Base-by-base conservation (phyloP, 2,329 filamentous ascomycete species). In the Beauveria scarabaeidicola region DNA sequence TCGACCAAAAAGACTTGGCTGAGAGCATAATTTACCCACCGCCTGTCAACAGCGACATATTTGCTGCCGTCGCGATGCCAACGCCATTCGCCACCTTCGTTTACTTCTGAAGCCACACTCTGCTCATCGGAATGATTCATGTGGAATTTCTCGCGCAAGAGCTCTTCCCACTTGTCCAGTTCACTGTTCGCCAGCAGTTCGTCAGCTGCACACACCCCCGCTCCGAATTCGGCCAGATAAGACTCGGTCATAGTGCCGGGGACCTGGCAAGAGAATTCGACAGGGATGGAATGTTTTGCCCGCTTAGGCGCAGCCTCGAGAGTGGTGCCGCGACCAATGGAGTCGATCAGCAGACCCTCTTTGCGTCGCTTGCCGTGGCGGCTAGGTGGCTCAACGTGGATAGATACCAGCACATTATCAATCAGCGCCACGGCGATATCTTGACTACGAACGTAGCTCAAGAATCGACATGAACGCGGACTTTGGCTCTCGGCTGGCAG, bases 341-440 rank as follows among this genome's bases (percentile, higher is more conserved):
- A 88, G 68, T 92, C 88, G 38, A 89, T 87, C 27, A 92, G 74
- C 8, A 89, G 76, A 9, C 87, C 86, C 55, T 83, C 80, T 43
- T 80, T 80, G 41, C 81, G 77, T 70, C 82, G 81, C 63, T 77
- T 81, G 61, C 77, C 76, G n/a, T 81, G 77, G 50, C 73, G 75
- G 66, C 79, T 79, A 1, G 83, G 84, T 2, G 81, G 80, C 66
- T 87, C 83, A n/a, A 88, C 74, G 66, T 91, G 88, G 55, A 91
- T 78, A 1, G 84, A 87, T 17, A 90, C 76, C 36, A 93, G 74
- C 48, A 83, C 79, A 47, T 81, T 80, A 36, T 83, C 83, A n/a
- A 80, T 72, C 7, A 91, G 73, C 3, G 83, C 87, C 21, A 90
- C 79, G 5, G 83, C 84, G 40, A 88, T 74, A 53, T 88, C 85